Evolutionary conservation across 2,329 filamentous ascomycete genomes (phyloP).

Genomic region (Fusarium keratoplasticum): DNA sequence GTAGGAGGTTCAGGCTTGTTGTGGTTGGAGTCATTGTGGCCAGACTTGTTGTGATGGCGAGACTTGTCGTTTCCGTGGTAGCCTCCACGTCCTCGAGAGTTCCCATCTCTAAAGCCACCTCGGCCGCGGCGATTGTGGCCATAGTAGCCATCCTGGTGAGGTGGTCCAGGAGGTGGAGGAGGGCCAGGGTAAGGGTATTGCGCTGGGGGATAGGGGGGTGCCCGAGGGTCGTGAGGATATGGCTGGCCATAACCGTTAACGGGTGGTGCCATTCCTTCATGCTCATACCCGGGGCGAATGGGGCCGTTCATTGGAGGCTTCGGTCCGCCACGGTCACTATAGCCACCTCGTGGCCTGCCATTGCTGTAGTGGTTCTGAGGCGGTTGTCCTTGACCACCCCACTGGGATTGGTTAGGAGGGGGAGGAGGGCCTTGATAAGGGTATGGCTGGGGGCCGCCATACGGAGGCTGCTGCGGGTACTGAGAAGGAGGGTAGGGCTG

Average conservation of each 20-base stretch:
- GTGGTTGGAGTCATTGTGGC: conserved; percentile 46
- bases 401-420: conserved; percentile 50
- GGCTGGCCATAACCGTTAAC: conserved; percentile 54
- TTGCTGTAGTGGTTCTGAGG: conserved; percentile 52
- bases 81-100: conserved; percentile 56
- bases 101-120: conserved; percentile 50
- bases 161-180: conserved; percentile 50
- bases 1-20: conserved; percentile 56
- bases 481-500: conserved; percentile 62
- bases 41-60: conserved; percentile 55
- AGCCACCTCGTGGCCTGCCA: conserved; percentile 57
- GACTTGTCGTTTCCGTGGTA: conserved; percentile 58
- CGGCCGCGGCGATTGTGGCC: conserved; percentile 52
- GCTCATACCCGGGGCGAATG: conserved; percentile 51
- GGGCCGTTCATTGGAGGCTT: conserved; percentile 48
- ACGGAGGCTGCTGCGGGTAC: conserved; percentile 58
- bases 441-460: conserved; percentile 55
- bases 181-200: conserved; percentile 57
- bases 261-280: conserved; percentile 49
- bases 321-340: conserved; percentile 58
- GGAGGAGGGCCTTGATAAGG: conserved; percentile 53
- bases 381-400: conserved; percentile 49
- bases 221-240: conserved; percentile 55
- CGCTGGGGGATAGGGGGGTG: conserved; percentile 47
- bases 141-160: conserved; percentile 50